Base-by-base conservation (phyloP, 768 basidiomycete genomes). In the Russula vinacea region DNA sequence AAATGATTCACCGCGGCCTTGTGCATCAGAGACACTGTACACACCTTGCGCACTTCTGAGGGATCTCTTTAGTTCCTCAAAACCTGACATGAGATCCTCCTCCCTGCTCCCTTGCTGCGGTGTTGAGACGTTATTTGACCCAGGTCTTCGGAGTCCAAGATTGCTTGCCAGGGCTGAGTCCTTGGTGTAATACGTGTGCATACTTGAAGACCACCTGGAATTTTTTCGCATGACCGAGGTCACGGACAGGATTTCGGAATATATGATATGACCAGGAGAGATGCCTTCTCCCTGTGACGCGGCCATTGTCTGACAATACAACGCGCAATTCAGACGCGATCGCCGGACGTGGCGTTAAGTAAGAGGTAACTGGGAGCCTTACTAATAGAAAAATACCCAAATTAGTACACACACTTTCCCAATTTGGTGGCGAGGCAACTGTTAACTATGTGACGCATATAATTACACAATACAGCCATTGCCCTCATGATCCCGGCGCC, bases 181-280 rank as follows among this genome's bases (percentile, higher is more conserved):
- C 67, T 84, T 80, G 56, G 83, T 76, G 49, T 70, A 80, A 70
- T 84, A 79, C 29, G 83, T 83, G 70, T 86, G 83, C 58, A 81
- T 83, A 51, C 83, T 83, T 14, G 90, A 85, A 19, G 95, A 90
- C 96, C 96, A 98, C 50, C 97, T 85, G 52, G 95, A 94, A 77
- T 98, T 98, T 79, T 94, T 93, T 74, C 96, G 90, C 95, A 99
- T 98, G 22, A 86, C 83, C 2, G 92, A 90, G 40, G 94, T 97
- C 68, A 98, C 92, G 19, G 91, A 81, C 56, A 94, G 82, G 65
- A 98, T 90, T 79, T 98, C 94, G 49, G 94, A 89, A 66, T 90
- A 85, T 39, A 98, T 75, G 49, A 97, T 83, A 81, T 94, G 89
- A 63, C 86, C 87, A 53, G 78, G 75, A n/a, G 87, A 83, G 60